Conservation (phyloP, 768 basidiomycete species). For the Mycena galopus region DNA sequence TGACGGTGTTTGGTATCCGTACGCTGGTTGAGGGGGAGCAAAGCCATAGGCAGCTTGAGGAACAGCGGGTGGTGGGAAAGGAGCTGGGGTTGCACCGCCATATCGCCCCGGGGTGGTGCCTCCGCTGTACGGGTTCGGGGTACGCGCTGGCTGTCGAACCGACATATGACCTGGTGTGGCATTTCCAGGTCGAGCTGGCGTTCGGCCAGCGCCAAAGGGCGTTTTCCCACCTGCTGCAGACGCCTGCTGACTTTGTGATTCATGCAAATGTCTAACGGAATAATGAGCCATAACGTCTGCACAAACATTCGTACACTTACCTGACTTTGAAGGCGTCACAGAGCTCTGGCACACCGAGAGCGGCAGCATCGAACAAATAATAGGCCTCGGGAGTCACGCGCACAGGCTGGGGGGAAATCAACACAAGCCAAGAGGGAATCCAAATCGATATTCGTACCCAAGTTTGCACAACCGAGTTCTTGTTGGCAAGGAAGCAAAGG, state of each 20-base stretch:
- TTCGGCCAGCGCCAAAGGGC: constrained; percentile 84
- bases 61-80: constrained; percentile 53
- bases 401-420: constrained; percentile 70
- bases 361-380: constrained; percentile 90
- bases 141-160: constrained; percentile 77
- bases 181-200: constrained; percentile 80
- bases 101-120: constrained; percentile 50
- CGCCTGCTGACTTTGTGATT: constrained; percentile 70
- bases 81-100: constrained; percentile 58
- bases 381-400: constrained; percentile 91
- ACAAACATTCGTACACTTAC: constrained; percentile 50
- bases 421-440: constrained; percentile 12
- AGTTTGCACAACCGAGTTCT: constrained; percentile 88
- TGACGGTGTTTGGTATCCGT: constrained; percentile 65
- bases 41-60: constrained; percentile 42
- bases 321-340: constrained; percentile 98
- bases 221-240: constrained; percentile 77
- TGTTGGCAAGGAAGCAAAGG: constrained; percentile 93
- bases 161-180: constrained; percentile 88
- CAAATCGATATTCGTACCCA: constrained; percentile 68
- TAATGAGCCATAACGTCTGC: constrained; percentile 6
- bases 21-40: constrained; percentile 47
- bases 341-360: constrained; percentile 91
- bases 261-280: constrained; percentile 74
- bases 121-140: constrained; percentile 83